Evolutionary conservation across 257 asterid genomes (phyloP), one percentile per base, ranked within the genome.

Genomic region (Nicotiana noctiflora): DNA sequence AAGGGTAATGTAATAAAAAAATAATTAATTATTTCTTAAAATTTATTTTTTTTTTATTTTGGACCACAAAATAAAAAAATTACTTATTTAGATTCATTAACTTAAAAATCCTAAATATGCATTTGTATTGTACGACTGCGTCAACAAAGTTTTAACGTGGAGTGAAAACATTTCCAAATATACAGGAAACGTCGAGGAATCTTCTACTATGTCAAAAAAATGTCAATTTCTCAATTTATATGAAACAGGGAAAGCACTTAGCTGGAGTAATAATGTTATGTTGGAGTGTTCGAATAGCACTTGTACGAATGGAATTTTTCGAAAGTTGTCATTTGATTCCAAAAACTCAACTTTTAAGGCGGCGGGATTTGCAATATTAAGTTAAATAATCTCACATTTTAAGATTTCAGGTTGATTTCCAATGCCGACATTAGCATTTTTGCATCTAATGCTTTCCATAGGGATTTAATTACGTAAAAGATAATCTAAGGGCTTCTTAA

Each of bases 341-440:
- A 72, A 23, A 72, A 46, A 1, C 60, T 72, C 21, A 72, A 72
- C 78, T 72, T 72, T 72, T 46, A 46, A 72, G 61, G 78, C 78
- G 60, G 78, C 61, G 14, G 77, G 21, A 0, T 1, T 70, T 21
- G 21, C 37, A 72, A 72, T 46, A 46, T 72, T 49, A 14, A n/a
- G 78, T 21, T 72, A 15, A 72, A 14, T 44, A 68, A 68, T 40
- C 76, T 37, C 31, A 37, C 31, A 40, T 13, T 21, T 37, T 3
- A 32, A 32, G 21, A 70, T 72, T 37, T 72, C 78, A 72, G 78
- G 78, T 72, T 9, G 78, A 72, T 72, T 72, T 23, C 40, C 60
- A 77, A 19, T 56, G 74, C 82, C 85, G 75, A 82, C 82, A 66
- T 57, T 15, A 46, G 27, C 84, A 53, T 32, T 46, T 51, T 29